Evolutionary conservation across 441 rosid genomes (phyloP), one percentile per base, ranked within the genome.

Genomic region (Gossypium davidsonii): DNA sequence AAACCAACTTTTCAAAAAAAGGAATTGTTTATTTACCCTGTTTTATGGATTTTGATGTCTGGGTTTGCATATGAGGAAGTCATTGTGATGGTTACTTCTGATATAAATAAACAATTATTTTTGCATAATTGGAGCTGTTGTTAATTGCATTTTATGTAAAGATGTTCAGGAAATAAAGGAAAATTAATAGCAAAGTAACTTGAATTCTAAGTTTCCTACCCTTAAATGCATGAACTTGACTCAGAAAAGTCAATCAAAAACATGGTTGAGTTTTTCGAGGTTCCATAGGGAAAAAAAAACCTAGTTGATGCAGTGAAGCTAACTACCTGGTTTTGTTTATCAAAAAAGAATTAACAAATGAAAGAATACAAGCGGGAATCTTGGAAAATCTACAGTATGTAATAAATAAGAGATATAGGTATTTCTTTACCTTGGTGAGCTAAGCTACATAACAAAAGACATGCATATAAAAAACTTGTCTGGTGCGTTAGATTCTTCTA

Each of bases 401-500:
- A 51, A 31, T 49, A 26, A 67, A 67, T 17, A 52, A 69, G 18
- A 52, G 6, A 34, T 31, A 6, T 9, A 55, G 12, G 61, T 70
- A 56, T 28, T 68, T 28, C 11, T 52, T 70, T 57, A 56, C 37
- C 42, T 60, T 70, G 20, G 31, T 70, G 9, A 57, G 25, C 74
- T 58, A 60, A 42, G 55, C 66, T 71, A 58, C 64, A 58, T 4
- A 58, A 23, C 10, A 71, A 42, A 71, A 6, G 17, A 4, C 73
- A 71, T 37, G 73, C 23, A 68, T 68, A 68, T 51, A 26, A 68
- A 68, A 55, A 7, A 67, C 42, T 69, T 77, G 72, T 72, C 76
- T n/a, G 71, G 11, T 55, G 9, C 52, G 25, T 31, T 42, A 76
- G 79, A 80, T 83, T 83, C 79, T 75, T 66, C 20, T 25, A 71